Base-by-base conservation (phyloP, 352 stramenopile genomes). In the Globisporangium lucens region DNA sequence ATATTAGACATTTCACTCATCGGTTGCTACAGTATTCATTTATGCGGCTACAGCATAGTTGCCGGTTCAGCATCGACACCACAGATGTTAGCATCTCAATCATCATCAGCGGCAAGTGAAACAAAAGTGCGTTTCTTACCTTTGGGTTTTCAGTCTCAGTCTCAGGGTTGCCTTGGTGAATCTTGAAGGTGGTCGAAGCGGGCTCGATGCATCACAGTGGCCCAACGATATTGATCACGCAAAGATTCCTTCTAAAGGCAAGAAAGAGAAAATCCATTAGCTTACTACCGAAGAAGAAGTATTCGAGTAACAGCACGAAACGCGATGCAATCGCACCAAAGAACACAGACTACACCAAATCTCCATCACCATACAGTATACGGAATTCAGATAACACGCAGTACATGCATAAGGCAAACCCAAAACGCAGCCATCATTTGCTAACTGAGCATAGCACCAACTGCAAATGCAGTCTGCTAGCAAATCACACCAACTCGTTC, bases 371-470 rank as follows among this genome's bases (percentile, higher is more conserved):
- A 61, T 49, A 24, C 22, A 56, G 43, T 51, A 61, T 46, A 61
- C 30, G 30, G 55, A 61, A 61, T 46, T 29, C 55, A 47, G 27
- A 61, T 61, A 38, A 27, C 56, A 49, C 43, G 27, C 56, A 61
- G 56, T 61, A 61, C 56, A 61, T 49, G 56, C 56, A 61, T 20
- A 15, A 49, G 35, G 56, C 30, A 61, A 35, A 49, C 29, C 56
- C 35, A n/a, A 61, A 49, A 43, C 24, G n/a, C 56, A 61, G 29
- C 20, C 56, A 33, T 24, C 35, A 15, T 13, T 43, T 33, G 33
- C 10, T 49, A 30, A 22, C 56, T 24, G n/a, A 33, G 27, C 56
- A 30, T n/a, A 30, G 49, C 56, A 30, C 36, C 10, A 24, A 49
- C 13, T 49, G 33, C 56, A 61, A 61, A 27, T 15, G n/a, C 56